phyloP scores from a whole-genome alignment of 768 basidiomycete species.

The Chalciporus chontae region DNA sequence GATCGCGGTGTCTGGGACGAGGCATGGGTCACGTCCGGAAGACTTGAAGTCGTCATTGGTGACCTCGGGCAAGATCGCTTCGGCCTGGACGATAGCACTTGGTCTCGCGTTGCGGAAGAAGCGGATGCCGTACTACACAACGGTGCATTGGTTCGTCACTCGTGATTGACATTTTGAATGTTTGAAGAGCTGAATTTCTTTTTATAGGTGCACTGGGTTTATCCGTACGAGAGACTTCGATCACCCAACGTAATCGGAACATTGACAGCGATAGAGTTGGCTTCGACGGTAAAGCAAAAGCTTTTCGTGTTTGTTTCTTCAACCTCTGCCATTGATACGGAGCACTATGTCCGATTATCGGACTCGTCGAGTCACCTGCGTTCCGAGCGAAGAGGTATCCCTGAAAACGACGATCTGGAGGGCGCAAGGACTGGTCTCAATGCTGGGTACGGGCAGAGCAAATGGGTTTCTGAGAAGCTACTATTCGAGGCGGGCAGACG shows the following conservation, averaged over 20 bases:
- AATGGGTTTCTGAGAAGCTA: slow-evolving; percentile 98
- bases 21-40: slow-evolving; percentile 62
- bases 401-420: slow-evolving; percentile 86
- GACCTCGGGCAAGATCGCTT: slow-evolving; percentile 77
- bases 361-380: slow-evolving; percentile 52
- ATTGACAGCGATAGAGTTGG: slow-evolving; percentile 76
- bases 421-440: slow-evolving; percentile 71
- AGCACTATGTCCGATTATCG: slow-evolving; percentile 84
- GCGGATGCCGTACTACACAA: slow-evolving; percentile 90
- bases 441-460: slow-evolving; percentile 95
- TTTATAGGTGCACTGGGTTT: slow-evolving; percentile 93
- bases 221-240: slow-evolving; percentile 92
- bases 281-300: slow-evolving; percentile 72
- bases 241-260: slow-evolving; percentile 92
- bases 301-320: slow-evolving; percentile 88
- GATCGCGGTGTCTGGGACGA: slow-evolving; percentile 91
- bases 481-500: slow-evolving; percentile 87
- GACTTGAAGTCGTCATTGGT: slow-evolving; percentile 78
- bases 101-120: slow-evolving; percentile 66
- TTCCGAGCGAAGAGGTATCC: slow-evolving; percentile 59
- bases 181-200: neutral
- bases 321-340: slow-evolving; percentile 91
- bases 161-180: neutral
- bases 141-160: slow-evolving; percentile 81
- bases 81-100: slow-evolving; percentile 61